Evolutionary conservation across 768 basidiomycete species (phyloP), one percentile per base, ranked within the genome.

Genomic region (Kwoniella sp.): DNA sequence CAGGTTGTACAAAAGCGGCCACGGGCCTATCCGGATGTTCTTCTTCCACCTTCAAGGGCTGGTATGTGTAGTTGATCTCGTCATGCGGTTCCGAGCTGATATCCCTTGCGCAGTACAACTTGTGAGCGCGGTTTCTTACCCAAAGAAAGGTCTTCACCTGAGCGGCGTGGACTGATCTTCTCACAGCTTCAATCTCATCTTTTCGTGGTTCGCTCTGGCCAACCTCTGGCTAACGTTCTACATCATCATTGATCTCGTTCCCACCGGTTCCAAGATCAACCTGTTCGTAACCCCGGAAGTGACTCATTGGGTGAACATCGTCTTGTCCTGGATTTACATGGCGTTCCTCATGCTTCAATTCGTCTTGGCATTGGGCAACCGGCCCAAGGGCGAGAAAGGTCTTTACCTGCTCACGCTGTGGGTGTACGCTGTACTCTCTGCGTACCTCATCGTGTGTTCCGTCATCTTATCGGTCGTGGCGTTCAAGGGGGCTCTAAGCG

Each of bases 21-120:
- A 75, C 26, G 44, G 51, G 9, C 51, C 73, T 46, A 55, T 73
- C 26, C 74, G 93, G 68, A 89, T 98, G 87, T 86, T 98, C 78
- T 90, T 96, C 79, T 84, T 99, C 73, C 92, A 96, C 69, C 67
- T 99, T 40, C 93, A 98, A 75, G 91, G 84, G 34, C 53, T 96
- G 47, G 89, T 89, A 71, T 57, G 85, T 79, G 9, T 3, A 26
- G 12, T 34, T 25, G 20, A 20, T 23, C 1, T 3, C 37, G 8
- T 37, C 6, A 34, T 28, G 15, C 22, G 10, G 20, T 3, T 29
- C 22, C 15, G 27, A 31, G 36, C 19, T 45, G 31, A 46, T 14
- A 23, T 23, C 12, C 17, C 7, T 31, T 25, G 27, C 22, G 15
- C 29, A 63, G 58, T 70, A 70, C 57, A 66, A 67, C 49, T 28